phyloP scores from a whole-genome alignment of 1,284 basidiomycete species.

The Retiboletus flavoniger region DNA sequence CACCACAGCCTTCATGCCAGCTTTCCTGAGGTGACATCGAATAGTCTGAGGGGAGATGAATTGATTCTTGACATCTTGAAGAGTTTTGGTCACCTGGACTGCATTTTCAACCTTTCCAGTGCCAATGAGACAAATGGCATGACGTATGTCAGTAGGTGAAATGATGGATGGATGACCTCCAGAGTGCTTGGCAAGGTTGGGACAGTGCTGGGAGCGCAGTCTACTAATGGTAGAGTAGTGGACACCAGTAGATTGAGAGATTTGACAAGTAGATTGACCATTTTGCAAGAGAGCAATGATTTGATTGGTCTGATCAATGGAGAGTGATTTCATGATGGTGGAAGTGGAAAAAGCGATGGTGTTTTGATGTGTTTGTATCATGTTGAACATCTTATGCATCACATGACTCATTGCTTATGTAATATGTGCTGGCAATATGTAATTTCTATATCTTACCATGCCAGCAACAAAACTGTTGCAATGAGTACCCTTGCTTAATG shows the following conservation, averaged over 20 bases:
- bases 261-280: neutral
- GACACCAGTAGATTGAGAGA: constrained; percentile 2
- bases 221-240: neutral
- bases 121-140: neutral
- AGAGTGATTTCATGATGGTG: neutral
- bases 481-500: too few relatives aligned
- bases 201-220: neutral
- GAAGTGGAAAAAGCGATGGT: neutral
- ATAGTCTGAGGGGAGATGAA: too few relatives aligned
- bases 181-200: constrained; percentile 1
- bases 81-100: too few relatives aligned
- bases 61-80: too few relatives aligned
- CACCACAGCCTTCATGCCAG: constrained; percentile 11
- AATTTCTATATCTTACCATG: too few relatives aligned
- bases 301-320: too few relatives aligned
- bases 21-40: neutral
- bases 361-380: neutral
- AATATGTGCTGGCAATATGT: neutral
- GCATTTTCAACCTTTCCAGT: too few relatives aligned
- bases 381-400: neutral
- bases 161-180: neutral
- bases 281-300: neutral
- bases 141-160: neutral
- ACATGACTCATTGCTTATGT: neutral
- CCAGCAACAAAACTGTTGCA: too few relatives aligned